Conservation (phyloP, 345 rosid species). For the Leavenworthia alabamica region DNA sequence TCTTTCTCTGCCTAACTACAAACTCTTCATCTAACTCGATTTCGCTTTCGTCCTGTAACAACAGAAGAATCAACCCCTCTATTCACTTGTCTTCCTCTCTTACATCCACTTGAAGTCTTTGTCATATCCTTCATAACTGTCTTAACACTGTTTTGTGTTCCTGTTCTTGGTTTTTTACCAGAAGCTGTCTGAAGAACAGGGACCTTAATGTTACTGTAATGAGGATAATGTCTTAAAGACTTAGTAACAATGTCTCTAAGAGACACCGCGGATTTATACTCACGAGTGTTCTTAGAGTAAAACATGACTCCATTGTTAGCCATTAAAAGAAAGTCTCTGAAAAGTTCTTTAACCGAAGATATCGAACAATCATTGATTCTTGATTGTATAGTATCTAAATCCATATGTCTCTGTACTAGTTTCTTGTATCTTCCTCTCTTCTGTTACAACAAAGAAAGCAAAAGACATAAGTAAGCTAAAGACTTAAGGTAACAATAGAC, state of each 20-base stretch:
- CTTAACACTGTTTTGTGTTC: slow-evolving; percentile 6
- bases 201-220: slow-evolving; percentile 23
- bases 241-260: slow-evolving; percentile 53
- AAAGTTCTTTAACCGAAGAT: slow-evolving; percentile 52
- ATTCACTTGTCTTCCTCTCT: slow-evolving; percentile 16
- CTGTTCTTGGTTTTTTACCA: slow-evolving; percentile 39
- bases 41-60: slow-evolving; percentile 45
- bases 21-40: slow-evolving; percentile 35
- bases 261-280: slow-evolving; percentile 58
- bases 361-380: slow-evolving; percentile 41
- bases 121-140: slow-evolving; percentile 8
- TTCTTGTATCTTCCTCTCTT: slow-evolving; percentile 87
- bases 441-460: slow-evolving; percentile 31
- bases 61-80: slow-evolving; percentile 26
- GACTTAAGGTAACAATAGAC: background rate
- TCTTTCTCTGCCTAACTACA: slow-evolving; percentile 18
- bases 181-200: background rate
- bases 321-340: slow-evolving; percentile 60
- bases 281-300: slow-evolving; percentile 72
- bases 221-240: slow-evolving; percentile 41
- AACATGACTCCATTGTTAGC: slow-evolving; percentile 72
- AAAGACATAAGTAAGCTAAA: background rate
- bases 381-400: slow-evolving; percentile 61
- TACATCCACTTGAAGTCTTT: slow-evolving; percentile 32
- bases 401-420: slow-evolving; percentile 63